phyloP scores from a whole-genome alignment of 805 yeast species.

The Scheffersomyces stipitis region DNA sequence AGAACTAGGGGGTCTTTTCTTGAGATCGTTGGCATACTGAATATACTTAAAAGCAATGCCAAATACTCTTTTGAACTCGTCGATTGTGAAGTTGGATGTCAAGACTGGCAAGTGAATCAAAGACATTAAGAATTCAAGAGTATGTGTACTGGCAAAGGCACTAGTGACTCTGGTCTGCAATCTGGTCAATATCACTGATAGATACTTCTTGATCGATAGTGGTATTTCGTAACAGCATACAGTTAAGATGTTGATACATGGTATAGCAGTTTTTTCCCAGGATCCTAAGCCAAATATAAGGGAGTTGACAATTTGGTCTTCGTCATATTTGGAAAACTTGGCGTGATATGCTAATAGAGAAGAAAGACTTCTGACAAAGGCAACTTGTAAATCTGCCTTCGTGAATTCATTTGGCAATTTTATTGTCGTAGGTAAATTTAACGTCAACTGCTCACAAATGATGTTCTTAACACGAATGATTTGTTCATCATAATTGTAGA shows the following conservation, averaged over 20 bases:
- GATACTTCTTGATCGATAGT: slow-evolving; percentile 62
- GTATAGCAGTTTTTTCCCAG: slow-evolving; percentile 77
- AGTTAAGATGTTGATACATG: slow-evolving; percentile 73
- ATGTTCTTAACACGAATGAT: slow-evolving; percentile 43
- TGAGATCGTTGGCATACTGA: slow-evolving; percentile 61
- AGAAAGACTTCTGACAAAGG: slow-evolving; percentile 60
- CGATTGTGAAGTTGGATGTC: slow-evolving; percentile 69
- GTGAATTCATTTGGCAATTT: slow-evolving; percentile 45
- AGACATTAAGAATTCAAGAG: slow-evolving; percentile 70
- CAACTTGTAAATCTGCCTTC: slow-evolving; percentile 66
- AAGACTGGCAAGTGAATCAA: slow-evolving; percentile 65
- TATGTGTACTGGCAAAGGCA: slow-evolving; percentile 66
- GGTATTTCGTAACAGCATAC: slow-evolving; percentile 84
- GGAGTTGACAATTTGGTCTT: slow-evolving; percentile 62
- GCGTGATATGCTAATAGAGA: slow-evolving; percentile 61
- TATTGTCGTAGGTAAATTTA: slow-evolving; percentile 45
- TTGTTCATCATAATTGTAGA: slow-evolving; percentile 40
- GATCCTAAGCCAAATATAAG: slow-evolving; percentile 62
- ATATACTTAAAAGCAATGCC: slow-evolving; percentile 81
- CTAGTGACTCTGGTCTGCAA: slow-evolving; percentile 75
- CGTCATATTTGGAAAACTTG: slow-evolving; percentile 53
- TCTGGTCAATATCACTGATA: slow-evolving; percentile 67
- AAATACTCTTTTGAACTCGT: slow-evolving; percentile 76
- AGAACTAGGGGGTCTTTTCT: slow-evolving; percentile 22
- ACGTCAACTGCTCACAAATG: slow-evolving; percentile 59